Conservation (phyloP, 2,329 filamentous ascomycete species). For the Trichophyton benhamiae region DNA sequence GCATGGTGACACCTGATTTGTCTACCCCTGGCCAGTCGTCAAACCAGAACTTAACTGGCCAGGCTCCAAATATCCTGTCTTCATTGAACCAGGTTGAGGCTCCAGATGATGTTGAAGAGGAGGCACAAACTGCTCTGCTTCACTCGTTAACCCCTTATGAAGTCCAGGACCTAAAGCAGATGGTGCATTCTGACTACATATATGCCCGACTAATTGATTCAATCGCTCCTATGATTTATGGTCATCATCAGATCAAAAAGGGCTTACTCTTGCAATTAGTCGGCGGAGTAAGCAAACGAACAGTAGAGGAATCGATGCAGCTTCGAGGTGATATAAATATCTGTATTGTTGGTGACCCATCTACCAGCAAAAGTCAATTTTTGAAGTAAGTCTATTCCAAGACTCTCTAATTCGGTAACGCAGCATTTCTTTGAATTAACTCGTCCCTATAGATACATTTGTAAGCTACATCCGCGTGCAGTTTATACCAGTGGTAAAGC, state of each 20-base stretch:
- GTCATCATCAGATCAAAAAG: constrained; percentile 96
- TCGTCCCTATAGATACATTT: constrained; percentile 55
- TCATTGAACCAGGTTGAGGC: constrained; percentile 64
- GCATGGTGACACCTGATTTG: constrained; percentile 86
- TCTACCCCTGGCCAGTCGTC: constrained; percentile 64
- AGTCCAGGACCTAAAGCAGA: constrained; percentile 78
- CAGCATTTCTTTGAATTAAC: background rate
- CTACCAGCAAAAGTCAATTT: constrained; percentile 95
- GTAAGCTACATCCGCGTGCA: constrained; percentile 87
- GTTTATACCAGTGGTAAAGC: constrained; percentile 98
- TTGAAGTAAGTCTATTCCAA: constrained; percentile 48
- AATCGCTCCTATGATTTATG: constrained; percentile 92
- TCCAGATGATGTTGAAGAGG: constrained; percentile 63
- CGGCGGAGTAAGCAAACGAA: constrained; percentile 87
- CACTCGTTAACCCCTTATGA: constrained; percentile 74
- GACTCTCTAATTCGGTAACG: background rate
- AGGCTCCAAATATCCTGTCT: constrained; percentile 72
- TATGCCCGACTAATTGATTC: constrained; percentile 88
- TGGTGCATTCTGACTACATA: constrained; percentile 94
- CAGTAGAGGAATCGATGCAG: constrained; percentile 76
- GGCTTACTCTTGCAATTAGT: constrained; percentile 86
- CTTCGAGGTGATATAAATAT: constrained; percentile 97
- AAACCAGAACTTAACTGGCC: constrained; percentile 55
- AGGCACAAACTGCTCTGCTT: constrained; percentile 76
- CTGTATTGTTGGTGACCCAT: constrained; percentile 93